A percentile compares a stretch with the other conserved stretches of the same genome.
Conservation (phyloP, 306 rosid genomes). For the Ormosia emarginata region DNA sequence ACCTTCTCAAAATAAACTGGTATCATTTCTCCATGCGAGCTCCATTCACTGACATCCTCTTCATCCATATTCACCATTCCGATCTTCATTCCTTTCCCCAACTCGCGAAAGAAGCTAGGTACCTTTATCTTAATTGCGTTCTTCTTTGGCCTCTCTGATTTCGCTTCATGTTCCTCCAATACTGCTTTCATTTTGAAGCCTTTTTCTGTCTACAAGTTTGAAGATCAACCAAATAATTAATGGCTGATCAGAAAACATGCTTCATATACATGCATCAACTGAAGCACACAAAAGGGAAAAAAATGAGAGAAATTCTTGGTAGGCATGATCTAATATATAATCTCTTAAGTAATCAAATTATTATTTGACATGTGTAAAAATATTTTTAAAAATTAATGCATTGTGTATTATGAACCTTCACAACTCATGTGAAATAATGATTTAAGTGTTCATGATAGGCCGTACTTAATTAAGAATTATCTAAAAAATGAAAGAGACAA, state of each 20-base stretch:
- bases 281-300: not conserved
- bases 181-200: slow-evolving; percentile 52
- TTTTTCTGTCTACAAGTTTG: slow-evolving; percentile 29
- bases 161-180: slow-evolving; percentile 36
- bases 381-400: too few relatives aligned
- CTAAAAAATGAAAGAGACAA: not conserved
- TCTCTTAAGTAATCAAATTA: too few relatives aligned
- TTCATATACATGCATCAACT: not conserved
- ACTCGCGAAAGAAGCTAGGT: slow-evolving; percentile 47
- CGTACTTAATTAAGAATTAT: too few relatives aligned
- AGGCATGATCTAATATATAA: too few relatives aligned
- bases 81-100: slow-evolving; percentile 51
- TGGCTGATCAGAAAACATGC: not conserved
- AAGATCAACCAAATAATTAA: not conserved
- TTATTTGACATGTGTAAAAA: too few relatives aligned
- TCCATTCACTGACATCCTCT: slow-evolving; percentile 48
- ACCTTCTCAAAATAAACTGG: slow-evolving; percentile 45
- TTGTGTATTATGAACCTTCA: too few relatives aligned
- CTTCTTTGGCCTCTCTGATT: slow-evolving; percentile 3
- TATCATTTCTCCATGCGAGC: slow-evolving; percentile 15
- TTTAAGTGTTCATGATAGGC: too few relatives aligned
- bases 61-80: slow-evolving; percentile 74
- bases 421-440: too few relatives aligned
- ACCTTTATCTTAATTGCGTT: slow-evolving; percentile 37
- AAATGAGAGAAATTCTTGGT: not conserved